Conservation (phyloP, 805 yeast genomes). For the Candida berthetii region DNA sequence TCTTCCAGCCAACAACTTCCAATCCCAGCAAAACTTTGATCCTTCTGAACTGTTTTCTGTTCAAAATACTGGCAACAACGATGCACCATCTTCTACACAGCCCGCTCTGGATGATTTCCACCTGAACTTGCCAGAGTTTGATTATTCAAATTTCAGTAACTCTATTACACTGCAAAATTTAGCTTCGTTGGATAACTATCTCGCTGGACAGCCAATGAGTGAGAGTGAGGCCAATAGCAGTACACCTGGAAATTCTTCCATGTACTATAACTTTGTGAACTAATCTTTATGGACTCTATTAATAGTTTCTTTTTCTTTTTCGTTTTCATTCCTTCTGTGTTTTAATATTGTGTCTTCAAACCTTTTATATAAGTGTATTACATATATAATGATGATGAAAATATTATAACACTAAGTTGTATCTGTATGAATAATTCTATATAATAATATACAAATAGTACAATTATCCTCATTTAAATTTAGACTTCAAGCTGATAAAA, state of each 20-base stretch:
- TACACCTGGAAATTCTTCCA: conserved; percentile 3
- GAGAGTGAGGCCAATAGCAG: background rate
- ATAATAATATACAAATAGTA: background rate
- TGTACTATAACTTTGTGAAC: conserved; percentile 8
- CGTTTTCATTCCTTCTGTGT: too few species aligned
- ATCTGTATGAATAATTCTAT: too few species aligned
- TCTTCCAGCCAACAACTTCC: conserved; percentile 9
- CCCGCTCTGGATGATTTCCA: conserved; percentile 16
- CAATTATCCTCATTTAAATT: background rate
- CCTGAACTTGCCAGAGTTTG: conserved; percentile 19
- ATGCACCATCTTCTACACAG: conserved; percentile 10
- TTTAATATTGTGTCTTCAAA: too few species aligned
- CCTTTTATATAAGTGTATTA: too few species aligned
- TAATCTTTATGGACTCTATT: too few species aligned
- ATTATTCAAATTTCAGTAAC: conserved; percentile 15
- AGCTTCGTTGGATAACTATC: conserved; percentile 14
- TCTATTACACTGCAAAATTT: conserved; percentile 16
- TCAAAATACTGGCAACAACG: background rate
- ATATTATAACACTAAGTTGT: too few species aligned
- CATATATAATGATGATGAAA: background rate
- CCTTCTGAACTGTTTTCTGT: conserved; percentile 20
- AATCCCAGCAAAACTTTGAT: conserved; percentile 12
- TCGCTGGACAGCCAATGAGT: conserved; percentile 4
- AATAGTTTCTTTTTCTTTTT: background rate
- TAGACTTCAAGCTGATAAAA: conserved; percentile 1